A percentile compares a stretch with the other conserved stretches of the same genome.
These are phyloP conservation scores for Ophiostoma sp. DNA, from an alignment of 2,329 filamentous ascomycete genomes.

Conservation along the genomic window DNA sequence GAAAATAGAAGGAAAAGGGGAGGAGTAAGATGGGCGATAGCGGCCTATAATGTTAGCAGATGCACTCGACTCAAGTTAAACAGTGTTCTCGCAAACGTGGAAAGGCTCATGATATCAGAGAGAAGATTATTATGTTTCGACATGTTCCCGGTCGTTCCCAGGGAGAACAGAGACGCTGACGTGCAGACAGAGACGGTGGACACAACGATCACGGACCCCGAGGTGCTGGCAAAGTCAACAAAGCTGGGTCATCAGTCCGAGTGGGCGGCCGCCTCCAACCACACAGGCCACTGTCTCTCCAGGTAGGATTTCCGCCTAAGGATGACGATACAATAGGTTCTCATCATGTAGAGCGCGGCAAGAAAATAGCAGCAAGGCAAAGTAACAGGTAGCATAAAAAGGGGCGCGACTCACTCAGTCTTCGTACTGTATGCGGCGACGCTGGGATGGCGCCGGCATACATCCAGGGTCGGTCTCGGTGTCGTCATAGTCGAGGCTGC, in stretches of 20 bases:
- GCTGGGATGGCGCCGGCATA: conserved; percentile 35
- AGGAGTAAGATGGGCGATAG: neutral
- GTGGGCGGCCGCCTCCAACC: neutral
- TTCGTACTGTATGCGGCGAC: conserved; percentile 46
- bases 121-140: conserved; percentile 46
- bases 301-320: conserved; percentile 69
- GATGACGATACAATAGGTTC: conserved; percentile 84
- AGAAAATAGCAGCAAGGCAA: neutral
- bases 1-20: neutral
- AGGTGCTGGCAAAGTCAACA: neutral
- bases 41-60: neutral
- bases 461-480: conserved; percentile 30
- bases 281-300: neutral
- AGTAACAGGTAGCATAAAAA: neutral
- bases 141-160: conserved; percentile 32
- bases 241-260: neutral
- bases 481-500: conserved; percentile 56
- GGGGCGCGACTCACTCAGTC: conserved; percentile 30
- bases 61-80: neutral
- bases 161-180: conserved; percentile 30
- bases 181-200: neutral
- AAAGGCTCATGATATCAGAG: conserved; percentile 38
- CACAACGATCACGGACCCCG: neutral
- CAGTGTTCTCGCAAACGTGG: neutral
- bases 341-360: conserved; percentile 62